Base-by-base conservation (phyloP, 352 stramenopile species). In the Globisporangium recalcitrans region DNA sequence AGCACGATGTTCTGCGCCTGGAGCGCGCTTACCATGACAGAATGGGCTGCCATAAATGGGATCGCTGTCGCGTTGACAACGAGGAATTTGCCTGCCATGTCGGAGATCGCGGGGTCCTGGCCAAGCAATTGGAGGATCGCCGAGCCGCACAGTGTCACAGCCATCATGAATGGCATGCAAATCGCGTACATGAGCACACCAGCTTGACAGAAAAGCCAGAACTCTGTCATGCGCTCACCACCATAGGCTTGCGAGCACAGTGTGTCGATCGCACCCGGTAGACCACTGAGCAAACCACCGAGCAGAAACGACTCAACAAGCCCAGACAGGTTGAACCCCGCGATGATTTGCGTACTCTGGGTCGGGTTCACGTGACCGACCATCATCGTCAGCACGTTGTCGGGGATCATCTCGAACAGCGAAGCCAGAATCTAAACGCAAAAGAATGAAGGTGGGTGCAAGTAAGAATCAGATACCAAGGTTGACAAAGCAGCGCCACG, bases 201-300 rank as follows among this genome's bases (percentile, higher is more conserved):
- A 13, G 36, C 36, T n/a, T 44, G 36, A 5, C 36, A 79, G 53
- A 86, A 82, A 52, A 85, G 65, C 72, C 82, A 88, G 52, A 91
- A 66, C 55, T 89, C 77, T 10, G 68, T 61, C 60, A 79, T 69
- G 42, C 74, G 72, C 46, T 79, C 81, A 56, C 68, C 82, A 19
- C 82, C 82, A 57, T 83, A 89, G 5, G 85, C 82, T 36, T 91
- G 75, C 9, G 74, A 74, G 53, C 81, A 93, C 13, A 95, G 68
- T 60, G 85, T 95, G 64, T 95, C 85, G 38, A 95, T 68, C 7
- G 80, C 83, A 14, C 78, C 87, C 6, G 82, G 72, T 0, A 91
- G 67, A 44, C 36, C 36, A 3, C 5, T 44, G 36, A 44, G 14
- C 6, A 44, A 4, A 8, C 36, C 36, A 5, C 0, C 14, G 36